Percentiles rank a stretch among this genome's conserved stretches.
Evolutionary conservation across 805 yeast species (phyloP).

Genomic region (Scheffersomyces spartinae): DNA sequence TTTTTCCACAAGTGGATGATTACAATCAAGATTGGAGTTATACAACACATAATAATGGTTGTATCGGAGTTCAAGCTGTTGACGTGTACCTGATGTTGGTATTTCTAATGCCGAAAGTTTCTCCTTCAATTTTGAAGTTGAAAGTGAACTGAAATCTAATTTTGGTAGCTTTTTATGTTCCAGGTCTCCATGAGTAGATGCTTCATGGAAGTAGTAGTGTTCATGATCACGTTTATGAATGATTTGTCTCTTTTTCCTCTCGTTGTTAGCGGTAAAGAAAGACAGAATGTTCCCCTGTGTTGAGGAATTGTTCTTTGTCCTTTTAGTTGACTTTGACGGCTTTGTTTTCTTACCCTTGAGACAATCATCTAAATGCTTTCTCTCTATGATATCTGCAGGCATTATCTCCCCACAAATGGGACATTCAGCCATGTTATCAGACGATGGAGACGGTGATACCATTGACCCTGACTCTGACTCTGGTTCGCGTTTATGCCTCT

Average conservation of each 20-base stretch:
- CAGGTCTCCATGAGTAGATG: slow-evolving; percentile 12
- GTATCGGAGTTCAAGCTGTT: slow-evolving; percentile 56
- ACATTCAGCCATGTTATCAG: slow-evolving; percentile 50
- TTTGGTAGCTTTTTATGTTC: slow-evolving; percentile 41
- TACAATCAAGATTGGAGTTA: slow-evolving; percentile 74
- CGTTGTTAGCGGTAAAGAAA: background rate
- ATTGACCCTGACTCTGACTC: too few relatives aligned
- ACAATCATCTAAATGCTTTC: slow-evolving; percentile 54
- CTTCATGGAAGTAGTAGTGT: slow-evolving; percentile 21
- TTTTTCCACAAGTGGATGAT: slow-evolving; percentile 46
- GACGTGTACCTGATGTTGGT: slow-evolving; percentile 51
- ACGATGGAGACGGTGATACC: too few relatives aligned
- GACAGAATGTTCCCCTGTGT: slow-evolving; percentile 4
- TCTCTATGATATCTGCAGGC: slow-evolving; percentile 45
- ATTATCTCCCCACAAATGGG: slow-evolving; percentile 53
- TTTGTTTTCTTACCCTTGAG: slow-evolving; percentile 19
- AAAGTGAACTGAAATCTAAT: slow-evolving; percentile 49
- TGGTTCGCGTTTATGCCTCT: too few relatives aligned
- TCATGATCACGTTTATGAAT: slow-evolving; percentile 8
- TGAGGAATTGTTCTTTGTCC: slow-evolving; percentile 1
- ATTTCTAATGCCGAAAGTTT: slow-evolving; percentile 44
- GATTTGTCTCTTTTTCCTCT: slow-evolving; percentile 4
- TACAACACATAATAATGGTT: slow-evolving; percentile 66
- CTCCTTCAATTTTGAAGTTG: slow-evolving; percentile 48
- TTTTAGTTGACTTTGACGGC: background rate